Base-by-base conservation (phyloP, 164 flowering plant species). In the Annona cherimola region DNA sequence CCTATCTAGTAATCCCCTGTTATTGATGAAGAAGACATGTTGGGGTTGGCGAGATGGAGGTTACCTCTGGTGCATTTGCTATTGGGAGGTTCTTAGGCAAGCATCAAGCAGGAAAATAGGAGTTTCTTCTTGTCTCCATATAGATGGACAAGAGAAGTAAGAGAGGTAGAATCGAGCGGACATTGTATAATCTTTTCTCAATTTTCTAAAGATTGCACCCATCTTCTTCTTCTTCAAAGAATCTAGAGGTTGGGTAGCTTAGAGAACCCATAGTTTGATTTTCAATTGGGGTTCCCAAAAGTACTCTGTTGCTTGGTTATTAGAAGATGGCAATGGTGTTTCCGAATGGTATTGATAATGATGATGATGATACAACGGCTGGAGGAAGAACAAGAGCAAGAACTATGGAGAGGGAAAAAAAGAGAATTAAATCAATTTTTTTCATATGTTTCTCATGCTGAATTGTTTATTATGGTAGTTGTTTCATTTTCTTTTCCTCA, bases 11-110 rank as follows among this genome's bases (percentile, higher is more conserved):
- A 70, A 60, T 70, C 76, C 45, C 77, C 76, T 19, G 68, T 55
- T 19, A 16, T 40, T 0, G 46, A 55, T 0, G 90, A 83, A 12
- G 84, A 81, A 54, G 86, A 80, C 18, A 67, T 83, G 1, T 84
- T 86, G 46, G 94, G 93, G 42, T 41, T 89, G 76, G 86, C 92
- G 6, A 87, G 88, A 11, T 86, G 94, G 97, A 82, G 94, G 71
- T 76, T 91, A 4, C 97, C 97, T 91, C 94, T 4, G 97, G 97
- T 9, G 94, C 91, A 2, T 91, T 89, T 70, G 97, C 97, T 0
- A 94, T 91, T 6, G 97, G 97, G 54, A 82, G 97, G 72, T 87
- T 88, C 68, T 73, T 78, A 1, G 89, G 90, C 0, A 88, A 90
- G 0, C 64, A 81, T 61, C 77, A 83, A 12, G 81, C 78, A 0